Evolutionary conservation across 495 filamentous ascomycete species (phyloP).

Genomic region (Penicillium canariense): DNA sequence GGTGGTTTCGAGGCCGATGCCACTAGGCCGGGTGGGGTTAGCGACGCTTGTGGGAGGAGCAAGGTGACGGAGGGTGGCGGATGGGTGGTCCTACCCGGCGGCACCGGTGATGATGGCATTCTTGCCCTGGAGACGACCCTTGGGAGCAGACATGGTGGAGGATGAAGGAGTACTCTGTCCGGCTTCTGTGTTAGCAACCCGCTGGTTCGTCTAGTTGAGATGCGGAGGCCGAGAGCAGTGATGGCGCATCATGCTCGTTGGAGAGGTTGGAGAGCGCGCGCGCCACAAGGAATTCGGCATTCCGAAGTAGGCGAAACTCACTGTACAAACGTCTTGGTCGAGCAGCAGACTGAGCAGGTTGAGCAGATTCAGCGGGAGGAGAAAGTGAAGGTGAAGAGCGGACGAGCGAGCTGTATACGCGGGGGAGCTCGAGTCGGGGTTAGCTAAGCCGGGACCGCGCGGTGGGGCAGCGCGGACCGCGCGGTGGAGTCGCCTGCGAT

Average conservation of each 20-base stretch:
- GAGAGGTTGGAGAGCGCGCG: no score
- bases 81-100: constrained; percentile 66
- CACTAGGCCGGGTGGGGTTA: constrained; percentile 47
- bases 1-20: constrained; percentile 92
- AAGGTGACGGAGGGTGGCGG: not conserved
- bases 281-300: no score
- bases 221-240: no score
- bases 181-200: constrained; percentile 7
- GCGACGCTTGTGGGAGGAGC: not conserved
- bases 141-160: constrained; percentile 17
- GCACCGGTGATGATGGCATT: constrained; percentile 92
- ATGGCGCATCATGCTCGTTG: no score
- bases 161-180: not conserved
- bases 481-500: not conserved
- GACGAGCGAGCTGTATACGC: not conserved
- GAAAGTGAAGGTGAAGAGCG: not conserved
- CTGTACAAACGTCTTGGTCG: not conserved
- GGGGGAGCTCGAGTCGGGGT: not conserved
- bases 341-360: not conserved
- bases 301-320: not conserved
- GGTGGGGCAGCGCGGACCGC: constrained; percentile 1
- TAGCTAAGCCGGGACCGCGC: constrained; percentile 4
- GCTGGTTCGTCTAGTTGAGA: not conserved
- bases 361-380: not conserved
- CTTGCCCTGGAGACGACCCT: constrained; percentile 76